Percentiles rank a stretch among this genome's conserved stretches.
These are phyloP conservation scores for Posidonia oceanica DNA, from an alignment of 116 monocot species.

Conservation along the genomic window DNA sequence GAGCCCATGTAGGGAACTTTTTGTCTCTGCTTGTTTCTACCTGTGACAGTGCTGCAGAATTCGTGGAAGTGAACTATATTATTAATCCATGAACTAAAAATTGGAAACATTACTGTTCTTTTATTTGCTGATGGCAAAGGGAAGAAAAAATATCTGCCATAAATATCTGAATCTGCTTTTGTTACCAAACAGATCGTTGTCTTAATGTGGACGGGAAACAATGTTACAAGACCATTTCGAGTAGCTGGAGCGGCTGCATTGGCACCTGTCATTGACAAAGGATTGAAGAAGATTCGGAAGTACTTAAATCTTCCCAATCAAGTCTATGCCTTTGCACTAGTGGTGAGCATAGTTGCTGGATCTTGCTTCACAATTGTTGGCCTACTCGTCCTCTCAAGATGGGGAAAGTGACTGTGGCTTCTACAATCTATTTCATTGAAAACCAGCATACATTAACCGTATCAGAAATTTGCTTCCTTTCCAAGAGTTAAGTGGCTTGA, in stretches of 20 bases:
- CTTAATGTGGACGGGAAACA: slow-evolving; percentile 80
- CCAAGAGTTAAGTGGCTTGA: no score
- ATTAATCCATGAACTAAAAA: no score
- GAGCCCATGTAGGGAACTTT: no score
- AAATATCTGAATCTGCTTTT: neutral
- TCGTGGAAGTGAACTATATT: no score
- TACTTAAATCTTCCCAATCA: slow-evolving; percentile 36
- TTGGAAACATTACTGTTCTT: no score
- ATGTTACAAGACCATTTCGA: slow-evolving; percentile 63
- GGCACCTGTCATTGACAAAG: slow-evolving; percentile 46
- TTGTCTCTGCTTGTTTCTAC: no score
- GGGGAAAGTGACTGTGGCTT: slow-evolving; percentile 34
- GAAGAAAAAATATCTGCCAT: no score
- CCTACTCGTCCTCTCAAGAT: slow-evolving; percentile 54
- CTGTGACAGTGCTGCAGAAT: no score
- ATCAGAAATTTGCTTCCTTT: no score
- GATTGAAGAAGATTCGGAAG: slow-evolving; percentile 44
- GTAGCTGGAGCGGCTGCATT: slow-evolving; percentile 65
- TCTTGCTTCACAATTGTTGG: slow-evolving; percentile 40
- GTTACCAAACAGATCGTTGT: slow-evolving; percentile 32
- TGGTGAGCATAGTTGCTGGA: slow-evolving; percentile 24
- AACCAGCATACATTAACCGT: no score
- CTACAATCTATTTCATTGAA: neutral
- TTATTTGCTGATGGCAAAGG: no score
- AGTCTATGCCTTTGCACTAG: slow-evolving; percentile 41